Base-by-base conservation (phyloP, 441 rosid genomes). In the Erodium texanum region DNA sequence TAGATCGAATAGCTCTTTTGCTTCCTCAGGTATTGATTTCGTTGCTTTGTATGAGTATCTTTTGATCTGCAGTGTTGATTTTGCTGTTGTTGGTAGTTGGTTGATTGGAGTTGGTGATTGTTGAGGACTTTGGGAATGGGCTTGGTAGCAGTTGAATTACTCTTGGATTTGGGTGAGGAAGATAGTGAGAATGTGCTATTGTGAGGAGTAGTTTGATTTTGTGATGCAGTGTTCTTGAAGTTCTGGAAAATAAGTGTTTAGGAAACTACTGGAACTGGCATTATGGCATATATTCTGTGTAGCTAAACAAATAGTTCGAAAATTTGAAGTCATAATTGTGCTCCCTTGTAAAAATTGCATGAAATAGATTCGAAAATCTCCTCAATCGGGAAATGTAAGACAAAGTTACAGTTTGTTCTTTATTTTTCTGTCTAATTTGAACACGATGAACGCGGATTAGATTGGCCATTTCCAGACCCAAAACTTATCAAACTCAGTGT, bases 1-100 rank as follows among this genome's bases (percentile, higher is more conserved):
- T 32, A 32, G 78, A 75, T 75, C 83, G 64, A 79, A 72, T 65
- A 73, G 76, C 41, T 73, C 82, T 1, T 69, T 82, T 65, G 9
- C 84, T 74, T 68, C 87, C 34, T 76, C 86, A 52, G 86, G 96
- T 91, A 78, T 14, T 54, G 38, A 29, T 68, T 69, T 22, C 24
- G 56, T 19, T 12, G 16, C 52, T 68, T 64, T 19, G 9, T 48
- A n/a, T 36, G 62, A 16, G 67, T 0, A 24, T 66, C 43, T 18
- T 27, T 34, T 12, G 12, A 32, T 10, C 15, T n/a, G 15, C 41
- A 23, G n/a, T 10, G 62, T 16, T 50, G 29, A 7, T 29, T 1
- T 63, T 5, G 64, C 20, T 27, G 36, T 38, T 20, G 36, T 32
- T 32, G 62, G 10, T 54, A 23, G 5, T 54, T 54, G 7, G 62